Conservation (phyloP, 306 rosid genomes). For the Hippophae tibetana region DNA sequence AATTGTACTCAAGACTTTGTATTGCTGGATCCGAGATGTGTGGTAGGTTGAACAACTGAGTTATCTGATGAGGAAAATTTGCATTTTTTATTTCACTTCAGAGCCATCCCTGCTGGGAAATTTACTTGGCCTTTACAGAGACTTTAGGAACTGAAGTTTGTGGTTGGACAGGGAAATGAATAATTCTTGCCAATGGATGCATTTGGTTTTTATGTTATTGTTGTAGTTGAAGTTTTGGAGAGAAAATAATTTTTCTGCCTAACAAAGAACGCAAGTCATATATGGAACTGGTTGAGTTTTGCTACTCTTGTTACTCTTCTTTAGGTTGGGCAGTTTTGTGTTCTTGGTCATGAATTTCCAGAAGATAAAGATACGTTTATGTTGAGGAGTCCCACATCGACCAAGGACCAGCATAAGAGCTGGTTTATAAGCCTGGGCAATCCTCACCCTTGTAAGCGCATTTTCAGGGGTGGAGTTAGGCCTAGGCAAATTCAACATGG, state of each 20-base stretch:
- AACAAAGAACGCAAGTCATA: no score
- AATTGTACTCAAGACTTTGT: conserved; percentile 11
- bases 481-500: no score
- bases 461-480: no score
- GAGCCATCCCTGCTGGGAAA: conserved; percentile 1
- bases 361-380: no score
- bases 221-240: not conserved
- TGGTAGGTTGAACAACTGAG: conserved; percentile 7
- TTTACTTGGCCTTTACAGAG: conserved; percentile 1
- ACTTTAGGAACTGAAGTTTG: conserved; percentile 6
- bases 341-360: no score
- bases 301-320: no score
- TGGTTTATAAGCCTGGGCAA: no score
- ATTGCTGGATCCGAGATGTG: conserved; percentile 13
- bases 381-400: no score
- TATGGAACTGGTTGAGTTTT: no score
- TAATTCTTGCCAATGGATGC: not conserved
- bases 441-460: no score
- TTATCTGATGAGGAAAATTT: not conserved
- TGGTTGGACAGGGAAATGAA: not conserved
- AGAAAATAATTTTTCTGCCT: not conserved
- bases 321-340: no score
- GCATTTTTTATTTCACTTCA: not conserved
- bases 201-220: not conserved
- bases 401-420: no score